Conservation (phyloP, 495 filamentous ascomycete species). For the Patellaria atrata region DNA sequence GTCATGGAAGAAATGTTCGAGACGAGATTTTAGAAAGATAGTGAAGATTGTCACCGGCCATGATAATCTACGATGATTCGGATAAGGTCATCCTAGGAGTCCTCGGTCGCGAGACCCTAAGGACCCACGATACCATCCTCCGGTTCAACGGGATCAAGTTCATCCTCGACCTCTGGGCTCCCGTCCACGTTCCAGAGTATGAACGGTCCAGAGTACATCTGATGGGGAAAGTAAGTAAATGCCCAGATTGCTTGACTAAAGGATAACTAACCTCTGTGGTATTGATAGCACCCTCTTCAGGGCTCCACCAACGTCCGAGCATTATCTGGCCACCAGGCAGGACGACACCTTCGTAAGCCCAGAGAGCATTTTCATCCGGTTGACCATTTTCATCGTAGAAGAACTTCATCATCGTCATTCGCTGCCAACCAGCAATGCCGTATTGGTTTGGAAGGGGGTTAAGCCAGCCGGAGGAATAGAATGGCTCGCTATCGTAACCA, state of each 20-base stretch:
- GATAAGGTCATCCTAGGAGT: neutral
- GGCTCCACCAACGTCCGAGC: conserved; percentile 27
- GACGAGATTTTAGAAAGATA: too few species aligned
- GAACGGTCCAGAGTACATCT: conserved; percentile 33
- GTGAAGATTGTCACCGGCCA: too few species aligned
- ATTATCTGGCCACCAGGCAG: conserved; percentile 28
- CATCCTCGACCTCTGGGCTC: conserved; percentile 2
- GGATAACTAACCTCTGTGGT: too few species aligned
- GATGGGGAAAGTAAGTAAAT: too few species aligned
- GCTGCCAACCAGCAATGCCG: conserved; percentile 26
- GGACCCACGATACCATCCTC: too few species aligned
- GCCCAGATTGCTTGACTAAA: too few species aligned
- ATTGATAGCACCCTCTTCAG: too few species aligned
- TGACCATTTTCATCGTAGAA: conserved; percentile 9
- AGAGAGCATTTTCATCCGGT: conserved; percentile 15
- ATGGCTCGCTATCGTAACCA: conserved; percentile 5
- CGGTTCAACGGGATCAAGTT: neutral
- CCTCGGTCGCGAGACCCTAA: neutral
- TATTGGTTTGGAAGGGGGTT: conserved; percentile 25
- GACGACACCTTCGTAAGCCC: conserved; percentile 31
- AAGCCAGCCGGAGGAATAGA: conserved; percentile 24
- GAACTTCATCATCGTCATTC: conserved; percentile 30
- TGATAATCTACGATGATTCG: too few species aligned
- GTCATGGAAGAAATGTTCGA: too few species aligned
- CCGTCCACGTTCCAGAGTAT: conserved; percentile 39